Conservation (phyloP, 257 asterid species). For the Coffea canephora region DNA sequence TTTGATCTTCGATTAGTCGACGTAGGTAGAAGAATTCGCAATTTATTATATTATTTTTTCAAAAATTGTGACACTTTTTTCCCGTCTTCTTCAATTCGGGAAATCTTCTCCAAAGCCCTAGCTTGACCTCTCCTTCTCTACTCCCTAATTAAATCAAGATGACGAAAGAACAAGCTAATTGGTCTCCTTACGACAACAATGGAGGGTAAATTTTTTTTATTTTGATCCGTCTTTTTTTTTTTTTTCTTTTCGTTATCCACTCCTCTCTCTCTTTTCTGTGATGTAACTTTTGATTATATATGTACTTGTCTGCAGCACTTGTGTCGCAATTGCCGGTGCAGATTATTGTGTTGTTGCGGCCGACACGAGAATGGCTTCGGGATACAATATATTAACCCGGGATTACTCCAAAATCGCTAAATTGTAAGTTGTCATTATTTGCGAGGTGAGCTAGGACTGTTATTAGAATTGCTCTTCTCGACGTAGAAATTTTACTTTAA, state of each 20-base stretch:
- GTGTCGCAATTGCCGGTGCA: slow-evolving; percentile 84
- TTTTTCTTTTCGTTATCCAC: neutral
- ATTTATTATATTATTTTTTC: too few species aligned
- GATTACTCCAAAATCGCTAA: slow-evolving; percentile 75
- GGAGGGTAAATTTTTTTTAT: slow-evolving; percentile 55
- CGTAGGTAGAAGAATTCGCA: too few species aligned
- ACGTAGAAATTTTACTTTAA: neutral
- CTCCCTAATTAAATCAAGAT: slow-evolving; percentile 27
- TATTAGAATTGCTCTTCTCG: neutral
- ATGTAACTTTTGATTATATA: too few species aligned
- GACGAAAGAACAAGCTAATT: slow-evolving; percentile 75
- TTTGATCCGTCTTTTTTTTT: neutral
- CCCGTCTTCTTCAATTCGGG: neutral
- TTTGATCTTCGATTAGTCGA: too few species aligned
- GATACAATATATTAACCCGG: slow-evolving; percentile 65
- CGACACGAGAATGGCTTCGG: slow-evolving; percentile 80
- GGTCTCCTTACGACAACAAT: slow-evolving; percentile 92
- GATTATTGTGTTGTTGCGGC: slow-evolving; percentile 92
- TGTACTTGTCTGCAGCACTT: slow-evolving; percentile 46
- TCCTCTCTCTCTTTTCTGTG: neutral
- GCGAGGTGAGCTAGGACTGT: neutral
- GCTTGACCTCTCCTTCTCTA: neutral
- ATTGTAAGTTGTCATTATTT: slow-evolving; percentile 38
- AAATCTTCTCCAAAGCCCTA: neutral
- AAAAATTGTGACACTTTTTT: neutral